Evolutionary conservation across 2,329 filamentous ascomycete species (phyloP), one percentile per base, ranked within the genome.

Genomic region (Dryadomyces quercivorus): DNA sequence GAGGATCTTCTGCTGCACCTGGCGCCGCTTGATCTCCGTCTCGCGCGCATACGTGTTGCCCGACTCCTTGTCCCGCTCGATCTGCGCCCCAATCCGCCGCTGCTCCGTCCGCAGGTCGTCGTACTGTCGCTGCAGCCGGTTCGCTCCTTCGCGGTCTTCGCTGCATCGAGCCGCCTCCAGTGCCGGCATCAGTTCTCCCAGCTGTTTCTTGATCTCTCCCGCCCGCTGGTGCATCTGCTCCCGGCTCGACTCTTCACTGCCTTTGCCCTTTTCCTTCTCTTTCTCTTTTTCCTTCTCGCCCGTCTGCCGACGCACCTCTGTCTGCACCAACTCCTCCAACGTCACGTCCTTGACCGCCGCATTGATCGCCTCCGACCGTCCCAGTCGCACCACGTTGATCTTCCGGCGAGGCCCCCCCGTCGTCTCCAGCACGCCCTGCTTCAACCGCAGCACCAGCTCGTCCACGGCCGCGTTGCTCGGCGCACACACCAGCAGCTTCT

Each of bases 381-480:
- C 93, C 26, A 98, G 75, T 63, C 93, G 90, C 55, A 98, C 79
- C 20, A 98, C 88, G 50, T 88, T 90, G 63, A 97, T 79, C 59
- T 87, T 86, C 60, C 87, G 84, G 13, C 75, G 74, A 31, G 82
- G n/a, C n/a, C n/a, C 76, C 1, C 93, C 92, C 46, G 78, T 80
- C 56, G 80, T 75, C 0, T 88, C 91, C 64, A 84, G 92, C 52
- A 98, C 78, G 5, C 93, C 93, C 53, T 81, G 75, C 69, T 95
- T 97, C 63, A 98, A 78, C 71, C 93, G 85, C 67, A 96, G 83
- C 18, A 98, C 93, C 58, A 98, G 68, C 67, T 98, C 93, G 66
- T 98, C 93, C 6, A 98, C 93, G 36, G 93, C 93, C 7, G 93
- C 93, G 68, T 98, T 98, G 75, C 91, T 97, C 15, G 93, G 93